These are phyloP conservation scores for Mucor racemosus DNA, from an alignment of 371 early-diverging fungal genomes.

Conservation along the genomic window DNA sequence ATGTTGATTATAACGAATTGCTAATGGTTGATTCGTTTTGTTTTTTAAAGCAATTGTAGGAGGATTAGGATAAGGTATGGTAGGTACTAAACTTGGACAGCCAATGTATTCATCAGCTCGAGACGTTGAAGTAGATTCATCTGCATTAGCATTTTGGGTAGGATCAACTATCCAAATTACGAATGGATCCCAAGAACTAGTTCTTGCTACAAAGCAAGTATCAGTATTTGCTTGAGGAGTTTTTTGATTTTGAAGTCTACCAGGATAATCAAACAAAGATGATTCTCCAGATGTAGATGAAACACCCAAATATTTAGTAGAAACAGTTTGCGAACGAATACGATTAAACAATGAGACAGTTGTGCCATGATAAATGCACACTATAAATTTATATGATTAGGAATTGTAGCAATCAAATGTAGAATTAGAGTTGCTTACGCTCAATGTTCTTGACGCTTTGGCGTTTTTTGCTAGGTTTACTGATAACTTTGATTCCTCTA, in stretches of 20 bases:
- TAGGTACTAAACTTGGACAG: constrained; percentile 31
- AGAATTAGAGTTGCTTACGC: constrained; percentile 23
- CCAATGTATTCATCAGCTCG: constrained; percentile 36
- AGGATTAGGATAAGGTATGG: constrained; percentile 63
- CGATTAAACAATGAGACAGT: constrained; percentile 79
- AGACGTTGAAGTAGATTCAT: constrained; percentile 35
- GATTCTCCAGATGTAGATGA: constrained; percentile 37
- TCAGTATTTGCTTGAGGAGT: constrained; percentile 4
- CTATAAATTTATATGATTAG: constrained; percentile 22
- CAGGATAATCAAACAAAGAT: constrained; percentile 41
- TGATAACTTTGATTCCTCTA: constrained; percentile 76
- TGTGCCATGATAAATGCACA: constrained; percentile 84
- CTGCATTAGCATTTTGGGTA: constrained; percentile 38
- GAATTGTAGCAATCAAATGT: too few relatives aligned
- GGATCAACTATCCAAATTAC: constrained; percentile 81
- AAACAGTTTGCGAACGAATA: constrained; percentile 82
- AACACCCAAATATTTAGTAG: constrained; percentile 83
- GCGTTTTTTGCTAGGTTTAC: constrained; percentile 79
- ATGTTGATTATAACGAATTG: constrained; percentile 79
- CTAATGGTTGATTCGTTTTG: constrained; percentile 54
- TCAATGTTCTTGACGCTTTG: constrained; percentile 81
- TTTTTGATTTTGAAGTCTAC: constrained; percentile 22
- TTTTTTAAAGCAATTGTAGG: constrained; percentile 65
- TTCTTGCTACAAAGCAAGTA: constrained; percentile 74
- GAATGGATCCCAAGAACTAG: constrained; percentile 80